These are phyloP conservation scores for Blastomyces percursus DNA, from an alignment of 2,329 filamentous ascomycete genomes.

Conservation along the genomic window DNA sequence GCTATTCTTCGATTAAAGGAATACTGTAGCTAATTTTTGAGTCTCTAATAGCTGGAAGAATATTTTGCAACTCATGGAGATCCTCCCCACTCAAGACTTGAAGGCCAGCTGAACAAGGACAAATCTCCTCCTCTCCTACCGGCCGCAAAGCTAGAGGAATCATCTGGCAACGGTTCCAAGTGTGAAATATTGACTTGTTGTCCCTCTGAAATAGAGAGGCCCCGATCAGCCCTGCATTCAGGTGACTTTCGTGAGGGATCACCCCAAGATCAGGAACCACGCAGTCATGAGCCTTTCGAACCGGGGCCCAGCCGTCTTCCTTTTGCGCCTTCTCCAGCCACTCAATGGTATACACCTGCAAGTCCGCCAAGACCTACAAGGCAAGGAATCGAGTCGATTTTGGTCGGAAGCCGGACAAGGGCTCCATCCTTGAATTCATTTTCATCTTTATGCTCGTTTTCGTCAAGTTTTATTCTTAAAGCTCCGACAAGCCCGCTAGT, in stretches of 20 bases:
- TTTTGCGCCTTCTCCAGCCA: conserved; percentile 42
- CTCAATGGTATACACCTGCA: conserved; percentile 42
- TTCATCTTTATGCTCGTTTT: conserved; percentile 47
- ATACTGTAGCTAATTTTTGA: not conserved
- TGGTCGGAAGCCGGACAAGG: conserved; percentile 27
- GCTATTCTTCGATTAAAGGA: not conserved
- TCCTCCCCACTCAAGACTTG: conserved; percentile 31
- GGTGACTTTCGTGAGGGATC: conserved; percentile 48
- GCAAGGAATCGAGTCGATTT: conserved; percentile 13
- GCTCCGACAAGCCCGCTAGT: conserved; percentile 87
- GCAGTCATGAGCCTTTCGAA: conserved; percentile 14
- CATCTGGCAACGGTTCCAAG: conserved; percentile 19
- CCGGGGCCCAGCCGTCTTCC: conserved; percentile 13
- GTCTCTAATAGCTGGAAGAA: conserved; percentile 24
- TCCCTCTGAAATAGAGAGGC: conserved; percentile 62
- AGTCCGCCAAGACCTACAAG: conserved; percentile 15
- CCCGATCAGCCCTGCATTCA: conserved; percentile 59
- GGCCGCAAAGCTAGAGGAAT: conserved; percentile 36
- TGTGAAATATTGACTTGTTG: conserved; percentile 40
- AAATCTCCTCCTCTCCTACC: conserved; percentile 31
- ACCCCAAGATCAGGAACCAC: conserved; percentile 18
- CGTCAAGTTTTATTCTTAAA: conserved; percentile 72
- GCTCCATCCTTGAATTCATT: conserved; percentile 53
- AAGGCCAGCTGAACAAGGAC: conserved; percentile 13
- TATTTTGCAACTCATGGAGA: conserved; percentile 29